Evolutionary conservation across 1,139 yeast species (phyloP).

Genomic region (Pichia sp.): DNA sequence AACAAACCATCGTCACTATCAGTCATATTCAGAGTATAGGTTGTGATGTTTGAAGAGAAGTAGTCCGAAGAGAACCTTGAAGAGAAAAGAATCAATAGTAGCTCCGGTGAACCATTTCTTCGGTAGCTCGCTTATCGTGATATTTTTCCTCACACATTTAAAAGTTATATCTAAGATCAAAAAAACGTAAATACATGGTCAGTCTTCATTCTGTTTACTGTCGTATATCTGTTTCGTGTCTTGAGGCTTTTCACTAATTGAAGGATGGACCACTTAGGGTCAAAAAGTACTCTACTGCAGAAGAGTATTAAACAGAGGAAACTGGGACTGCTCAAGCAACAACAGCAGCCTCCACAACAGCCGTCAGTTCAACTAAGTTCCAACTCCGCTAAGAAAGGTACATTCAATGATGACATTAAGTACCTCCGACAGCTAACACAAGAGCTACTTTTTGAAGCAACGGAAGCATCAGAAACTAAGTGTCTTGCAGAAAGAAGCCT

Average conservation of each 20-base stretch:
- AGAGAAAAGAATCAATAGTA: background rate
- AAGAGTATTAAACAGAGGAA: background rate
- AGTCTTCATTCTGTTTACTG: background rate
- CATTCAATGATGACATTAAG: conserved; percentile 1
- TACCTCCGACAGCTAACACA: background rate
- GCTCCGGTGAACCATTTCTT: background rate
- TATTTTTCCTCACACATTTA: background rate
- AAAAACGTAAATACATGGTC: too few relatives aligned
- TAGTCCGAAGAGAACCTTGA: background rate
- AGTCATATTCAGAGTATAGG: background rate
- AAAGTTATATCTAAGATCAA: too few relatives aligned
- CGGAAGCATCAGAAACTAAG: background rate
- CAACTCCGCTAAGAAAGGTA: background rate
- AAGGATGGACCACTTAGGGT: background rate
- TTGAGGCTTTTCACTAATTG: background rate
- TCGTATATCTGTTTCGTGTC: too few relatives aligned
- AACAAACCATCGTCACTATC: conserved; percentile 12
- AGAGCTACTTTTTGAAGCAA: background rate
- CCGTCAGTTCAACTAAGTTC: background rate
- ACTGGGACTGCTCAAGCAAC: background rate
- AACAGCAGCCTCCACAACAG: background rate
- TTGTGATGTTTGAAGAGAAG: background rate
- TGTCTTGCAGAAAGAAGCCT: background rate
- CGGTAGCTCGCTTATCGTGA: background rate
- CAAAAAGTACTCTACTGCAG: background rate